A percentile compares a stretch with the other conserved stretches of the same genome.
Evolutionary conservation across 176 grass and related monocot species (phyloP).

Genomic region (Coix lacrymajobi): DNA sequence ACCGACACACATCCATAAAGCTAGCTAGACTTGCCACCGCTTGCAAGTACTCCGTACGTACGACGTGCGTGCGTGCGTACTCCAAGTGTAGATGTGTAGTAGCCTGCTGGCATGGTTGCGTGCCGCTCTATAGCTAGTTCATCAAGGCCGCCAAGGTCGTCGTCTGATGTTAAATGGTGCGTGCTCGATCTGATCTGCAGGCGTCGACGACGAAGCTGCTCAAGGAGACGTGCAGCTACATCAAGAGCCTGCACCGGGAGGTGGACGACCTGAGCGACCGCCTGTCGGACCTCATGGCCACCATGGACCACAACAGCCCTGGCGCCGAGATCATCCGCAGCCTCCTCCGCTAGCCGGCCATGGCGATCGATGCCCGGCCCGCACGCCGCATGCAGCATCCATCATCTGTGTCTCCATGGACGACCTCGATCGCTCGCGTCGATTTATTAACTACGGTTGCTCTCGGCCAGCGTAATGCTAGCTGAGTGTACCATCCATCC

Average conservation of each 20-base stretch:
- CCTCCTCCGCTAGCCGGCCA: conserved; percentile 45
- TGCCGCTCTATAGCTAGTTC: neutral
- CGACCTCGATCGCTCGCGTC: neutral
- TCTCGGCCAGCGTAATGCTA: neutral
- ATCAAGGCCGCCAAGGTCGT: no score
- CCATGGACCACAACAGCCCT: conserved; percentile 59
- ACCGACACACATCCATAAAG: neutral
- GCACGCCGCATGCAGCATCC: no score
- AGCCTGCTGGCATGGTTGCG: neutral
- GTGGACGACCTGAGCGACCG: conserved; percentile 71
- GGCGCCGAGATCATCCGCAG: conserved; percentile 63
- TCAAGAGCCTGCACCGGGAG: conserved; percentile 72
- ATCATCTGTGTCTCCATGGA: neutral
- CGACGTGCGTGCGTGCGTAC: neutral
- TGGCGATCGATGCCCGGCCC: neutral
- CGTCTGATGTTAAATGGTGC: neutral
- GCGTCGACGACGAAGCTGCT: conserved; percentile 62
- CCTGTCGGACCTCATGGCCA: conserved; percentile 56
- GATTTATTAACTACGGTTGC: neutral
- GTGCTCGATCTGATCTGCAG: neutral
- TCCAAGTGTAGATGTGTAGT: neutral
- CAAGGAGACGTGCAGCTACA: conserved; percentile 79
- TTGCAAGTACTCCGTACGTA: neutral
- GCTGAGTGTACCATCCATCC: neutral
- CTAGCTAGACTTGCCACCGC: neutral